Evolutionary conservation across 768 basidiomycete genomes (phyloP), one percentile per base, ranked within the genome.

Genomic region (Boletus sp.): DNA sequence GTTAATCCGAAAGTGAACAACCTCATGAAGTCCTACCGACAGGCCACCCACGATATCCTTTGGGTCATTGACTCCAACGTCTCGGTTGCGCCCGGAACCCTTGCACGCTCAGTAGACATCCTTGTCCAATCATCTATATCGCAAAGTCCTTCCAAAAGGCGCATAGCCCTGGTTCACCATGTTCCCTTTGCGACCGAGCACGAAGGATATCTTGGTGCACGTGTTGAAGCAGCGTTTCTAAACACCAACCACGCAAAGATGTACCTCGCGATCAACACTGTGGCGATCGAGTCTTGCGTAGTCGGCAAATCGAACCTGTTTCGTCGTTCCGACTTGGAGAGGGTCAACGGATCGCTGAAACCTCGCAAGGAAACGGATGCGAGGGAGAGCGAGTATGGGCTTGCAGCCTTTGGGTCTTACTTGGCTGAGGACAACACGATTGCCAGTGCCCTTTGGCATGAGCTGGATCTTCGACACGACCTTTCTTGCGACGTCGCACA

Each of bases 381-480:
- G 50, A 40, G 64, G 24, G 59, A 73, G 37, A 61, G 64, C 20
- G 61, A 64, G 11, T 55, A 50, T 50, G 94, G 94, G 1, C 78
- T 99, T 24, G 78, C 83, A 8, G 87, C 84, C 0, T 98, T 98
- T 60, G 89, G 87, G 0, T 84, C 87, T 12, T 98, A 89, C 73
- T 81, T 98, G 42, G 96, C 97, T 0, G 97, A 99, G 73, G 97
- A 99, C 76, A 98, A 98, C 75, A 96, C 92, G 92, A 96, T 99
- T 55, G 97, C 87, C 17, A 78, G 84, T 47, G 84, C 92, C 1
- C 76, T 99, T 12, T 98, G 94, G 97, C 92, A 98, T 69, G 92
- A 98, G 70, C 79, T 98, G 3, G 87, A 84, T 36, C 77, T 93
- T 36, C 82, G 90, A 46, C 97, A 99, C 68, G 88, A 92, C 55